Base-by-base conservation (phyloP, 176 grass and related monocot species). In the Olyra latifolia region DNA sequence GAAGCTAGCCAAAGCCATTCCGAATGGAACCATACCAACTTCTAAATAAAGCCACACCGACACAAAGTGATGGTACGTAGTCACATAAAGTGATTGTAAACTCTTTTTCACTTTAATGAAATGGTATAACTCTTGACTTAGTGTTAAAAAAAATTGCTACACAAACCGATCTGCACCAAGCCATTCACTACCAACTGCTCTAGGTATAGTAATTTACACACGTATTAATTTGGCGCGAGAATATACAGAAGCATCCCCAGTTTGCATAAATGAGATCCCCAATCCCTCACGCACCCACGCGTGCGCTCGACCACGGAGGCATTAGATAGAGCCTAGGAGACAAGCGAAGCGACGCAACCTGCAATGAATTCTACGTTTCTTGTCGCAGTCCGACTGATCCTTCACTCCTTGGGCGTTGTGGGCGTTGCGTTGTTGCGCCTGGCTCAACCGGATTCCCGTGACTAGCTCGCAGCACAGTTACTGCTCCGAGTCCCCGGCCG, bases 401-500 rank as follows among this genome's bases (percentile, higher is more conserved):
- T 25, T 59, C 79, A 49, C 32, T 35, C 32, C 32, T 4, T 35
- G 4, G 32, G 32, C 32, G 5, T 4, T 3, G 32, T 4, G 32
- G 5, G 32, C 32, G 2, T 4, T 35, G 32, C 27, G 64, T 27
- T 30, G 52, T 45, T 13, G 49, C 39, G 3, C 59, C 39, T 3
- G 5, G 32, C 32, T 30, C 76, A 79, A 46, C 87, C 70, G 81
- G 69, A 89, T 76, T 70, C 87, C 55, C 87, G 82, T 89, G 87
- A 85, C 87, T 62, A 74, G 76, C 68, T 60, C 20, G 2, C 59
- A 88, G 49, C 30, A 45, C 56, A 85, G 71, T 78, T 78, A 78
- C 42, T 85, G 2, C 38, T 1, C 3, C 25, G 32, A 35, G 32
- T 35, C 32, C 32, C 32, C 32, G 32, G 9, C 29, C 65, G 28